A percentile compares a stretch with the other conserved stretches of the same genome.
Evolutionary conservation across 2,329 filamentous ascomycete species (phyloP).

Genomic region (Aspergillus novofumigatus): DNA sequence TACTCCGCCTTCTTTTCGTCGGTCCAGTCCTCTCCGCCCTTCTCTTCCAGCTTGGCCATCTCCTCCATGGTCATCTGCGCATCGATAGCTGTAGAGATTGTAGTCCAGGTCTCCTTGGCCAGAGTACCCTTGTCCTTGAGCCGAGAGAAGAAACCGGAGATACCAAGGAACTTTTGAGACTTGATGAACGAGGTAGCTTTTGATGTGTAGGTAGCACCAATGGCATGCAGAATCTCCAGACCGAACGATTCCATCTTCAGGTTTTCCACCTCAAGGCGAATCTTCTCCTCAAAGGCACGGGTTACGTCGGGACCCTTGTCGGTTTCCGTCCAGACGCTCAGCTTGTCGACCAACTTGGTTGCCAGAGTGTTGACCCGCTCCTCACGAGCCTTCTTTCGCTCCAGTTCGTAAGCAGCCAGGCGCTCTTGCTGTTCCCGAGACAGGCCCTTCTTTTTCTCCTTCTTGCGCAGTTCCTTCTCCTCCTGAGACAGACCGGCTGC

Average conservation of each 20-base stretch:
- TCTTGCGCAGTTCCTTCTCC: slow-evolving; percentile 70
- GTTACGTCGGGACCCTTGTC: slow-evolving; percentile 86
- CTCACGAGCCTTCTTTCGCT: slow-evolving; percentile 77
- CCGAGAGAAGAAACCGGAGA: slow-evolving; percentile 88
- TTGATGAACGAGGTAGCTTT: slow-evolving; percentile 87
- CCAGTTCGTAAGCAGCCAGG: slow-evolving; percentile 79
- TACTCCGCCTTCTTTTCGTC: slow-evolving; percentile 96
- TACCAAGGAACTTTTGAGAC: slow-evolving; percentile 93
- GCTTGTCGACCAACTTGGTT: slow-evolving; percentile 80
- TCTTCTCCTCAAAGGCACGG: slow-evolving; percentile 87
- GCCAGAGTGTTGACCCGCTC: slow-evolving; percentile 83
- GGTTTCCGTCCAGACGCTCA: slow-evolving; percentile 95
- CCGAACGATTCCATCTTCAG: slow-evolving; percentile 99
- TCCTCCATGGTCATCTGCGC: slow-evolving; percentile 98
- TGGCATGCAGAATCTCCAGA: slow-evolving; percentile 90
- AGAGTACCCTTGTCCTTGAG: slow-evolving; percentile 95
- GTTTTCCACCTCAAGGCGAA: slow-evolving; percentile 89
- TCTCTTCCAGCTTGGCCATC: slow-evolving; percentile 94
- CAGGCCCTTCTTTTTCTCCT: slow-evolving; percentile 85
- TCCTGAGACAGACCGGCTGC: slow-evolving; percentile 65
- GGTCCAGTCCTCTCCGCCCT: slow-evolving; percentile 94
- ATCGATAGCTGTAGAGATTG: slow-evolving; percentile 91
- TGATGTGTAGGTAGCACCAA: slow-evolving; percentile 82
- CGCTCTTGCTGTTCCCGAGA: slow-evolving; percentile 92
- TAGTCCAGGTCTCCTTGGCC: slow-evolving; percentile 98